A percentile compares a stretch with the other conserved stretches of the same genome.
These are phyloP conservation scores for Hygrocybe coccinea DNA, from an alignment of 768 basidiomycete genomes.

Conservation along the genomic window DNA sequence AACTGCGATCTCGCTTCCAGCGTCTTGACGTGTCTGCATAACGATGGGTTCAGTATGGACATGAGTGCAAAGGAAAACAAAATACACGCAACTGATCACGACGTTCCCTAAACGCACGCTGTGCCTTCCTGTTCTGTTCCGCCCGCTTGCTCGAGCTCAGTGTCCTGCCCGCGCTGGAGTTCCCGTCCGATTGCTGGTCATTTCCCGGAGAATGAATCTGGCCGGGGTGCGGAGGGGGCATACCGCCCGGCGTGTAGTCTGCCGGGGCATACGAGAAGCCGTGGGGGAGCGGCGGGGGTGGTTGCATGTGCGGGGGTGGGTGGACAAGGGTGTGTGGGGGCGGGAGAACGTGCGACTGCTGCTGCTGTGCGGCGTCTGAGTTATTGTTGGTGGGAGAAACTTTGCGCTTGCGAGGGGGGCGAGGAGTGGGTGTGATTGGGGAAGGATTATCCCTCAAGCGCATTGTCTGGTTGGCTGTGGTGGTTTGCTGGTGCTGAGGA, in stretches of 20 bases:
- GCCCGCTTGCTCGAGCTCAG: constrained; percentile 82
- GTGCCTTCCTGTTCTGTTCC: constrained; percentile 92
- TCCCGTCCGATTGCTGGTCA: constrained; percentile 15
- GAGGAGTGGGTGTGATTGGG: background rate
- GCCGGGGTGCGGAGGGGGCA: constrained; percentile 30
- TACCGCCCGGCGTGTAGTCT: constrained; percentile 54
- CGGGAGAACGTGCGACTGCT: background rate
- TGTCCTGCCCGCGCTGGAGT: constrained; percentile 39
- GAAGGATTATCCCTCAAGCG: background rate
- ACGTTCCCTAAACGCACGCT: constrained; percentile 85
- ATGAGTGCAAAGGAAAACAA: constrained; percentile 4
- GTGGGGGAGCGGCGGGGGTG: constrained; percentile 48
- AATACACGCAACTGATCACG: constrained; percentile 69
- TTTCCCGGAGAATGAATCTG: constrained; percentile 23
- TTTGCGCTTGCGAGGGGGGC: background rate
- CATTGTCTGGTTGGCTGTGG: background rate
- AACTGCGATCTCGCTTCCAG: constrained; percentile 82
- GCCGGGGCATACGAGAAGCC: constrained; percentile 45
- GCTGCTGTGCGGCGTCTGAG: background rate
- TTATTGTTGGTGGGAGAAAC: background rate
- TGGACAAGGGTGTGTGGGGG: background rate
- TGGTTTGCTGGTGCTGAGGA: background rate
- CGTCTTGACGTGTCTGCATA: constrained; percentile 72
- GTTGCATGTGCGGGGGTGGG: constrained; percentile 33
- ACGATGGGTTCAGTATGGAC: constrained; percentile 9